Conservation (phyloP, 2,329 filamentous ascomycete genomes). For the Lasiodiplodia theobromae region DNA sequence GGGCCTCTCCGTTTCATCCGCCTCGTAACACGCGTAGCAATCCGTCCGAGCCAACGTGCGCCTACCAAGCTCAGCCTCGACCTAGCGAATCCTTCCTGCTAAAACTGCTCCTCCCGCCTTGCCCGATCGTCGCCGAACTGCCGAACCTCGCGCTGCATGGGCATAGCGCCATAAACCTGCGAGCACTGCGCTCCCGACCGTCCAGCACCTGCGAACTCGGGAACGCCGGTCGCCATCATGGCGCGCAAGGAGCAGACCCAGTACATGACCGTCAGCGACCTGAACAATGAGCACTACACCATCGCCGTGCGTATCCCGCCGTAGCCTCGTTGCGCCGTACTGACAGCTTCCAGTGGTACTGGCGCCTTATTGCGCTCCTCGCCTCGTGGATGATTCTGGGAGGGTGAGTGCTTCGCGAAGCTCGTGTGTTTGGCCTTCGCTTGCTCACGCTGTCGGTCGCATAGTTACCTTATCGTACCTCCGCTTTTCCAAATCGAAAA, state of each 20-base stretch:
- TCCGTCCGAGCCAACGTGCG: background rate
- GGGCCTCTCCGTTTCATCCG: background rate
- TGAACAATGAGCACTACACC: conserved; percentile 29
- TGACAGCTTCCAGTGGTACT: conserved; percentile 53
- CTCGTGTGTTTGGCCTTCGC: background rate
- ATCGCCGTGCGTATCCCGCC: conserved; percentile 26
- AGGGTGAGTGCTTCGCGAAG: conserved; percentile 47
- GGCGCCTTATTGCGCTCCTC: conserved; percentile 52
- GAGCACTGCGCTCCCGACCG: conserved; percentile 5
- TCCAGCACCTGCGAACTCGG: background rate
- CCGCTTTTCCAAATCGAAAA: conserved; percentile 50
- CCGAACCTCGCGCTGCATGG: conserved; percentile 10
- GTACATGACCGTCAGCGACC: conserved; percentile 30
- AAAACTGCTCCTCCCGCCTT: conserved; percentile 1
- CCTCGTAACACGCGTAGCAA: conserved; percentile 5
- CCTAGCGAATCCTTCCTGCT: conserved; percentile 19
- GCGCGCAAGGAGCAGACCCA: conserved; percentile 14
- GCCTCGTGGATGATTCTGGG: conserved; percentile 58
- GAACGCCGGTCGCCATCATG: conserved; percentile 1
- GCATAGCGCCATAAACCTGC: conserved; percentile 13
- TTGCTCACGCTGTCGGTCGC: conserved; percentile 33
- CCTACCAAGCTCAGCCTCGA: conserved; percentile 14
- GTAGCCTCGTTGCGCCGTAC: background rate
- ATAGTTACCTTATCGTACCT: conserved; percentile 58
- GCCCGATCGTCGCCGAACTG: conserved; percentile 6